Percentiles rank a stretch among this genome's conserved stretches.
Evolutionary conservation across 1,139 yeast species (phyloP).

Genomic region (Suhomyces taliae): DNA sequence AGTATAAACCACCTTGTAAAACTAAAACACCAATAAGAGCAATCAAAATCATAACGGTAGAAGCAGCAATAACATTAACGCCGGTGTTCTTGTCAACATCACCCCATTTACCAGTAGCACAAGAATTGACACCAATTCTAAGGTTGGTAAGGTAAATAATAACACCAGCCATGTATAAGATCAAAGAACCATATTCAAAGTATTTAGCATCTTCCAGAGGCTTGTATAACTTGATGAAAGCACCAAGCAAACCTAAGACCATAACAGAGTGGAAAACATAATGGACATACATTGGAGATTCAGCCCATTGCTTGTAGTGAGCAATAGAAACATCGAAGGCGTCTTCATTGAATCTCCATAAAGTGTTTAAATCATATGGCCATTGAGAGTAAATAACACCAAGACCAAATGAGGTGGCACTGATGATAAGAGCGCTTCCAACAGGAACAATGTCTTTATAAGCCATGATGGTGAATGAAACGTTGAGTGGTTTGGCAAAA

Average conservation of each 20-base stretch:
- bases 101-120: conserved; percentile 81
- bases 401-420: conserved; percentile 67
- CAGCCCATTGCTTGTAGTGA: conserved; percentile 76
- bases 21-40: conserved; percentile 75
- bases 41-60: conserved; percentile 73
- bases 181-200: conserved; percentile 86
- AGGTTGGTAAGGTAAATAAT: conserved; percentile 85
- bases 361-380: conserved; percentile 79
- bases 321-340: conserved; percentile 61
- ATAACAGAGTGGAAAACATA: conserved; percentile 62
- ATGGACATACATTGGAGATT: conserved; percentile 58
- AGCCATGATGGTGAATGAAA: conserved; percentile 16
- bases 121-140: conserved; percentile 75
- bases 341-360: conserved; percentile 59
- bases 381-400: conserved; percentile 79
- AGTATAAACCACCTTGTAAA: conserved; percentile 86
- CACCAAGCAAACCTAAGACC: conserved; percentile 66
- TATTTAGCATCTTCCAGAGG: conserved; percentile 80
- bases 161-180: conserved; percentile 65
- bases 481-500: no score
- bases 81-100: conserved; percentile 88
- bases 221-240: conserved; percentile 76
- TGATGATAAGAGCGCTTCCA: conserved; percentile 47
- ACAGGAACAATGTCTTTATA: conserved; percentile 53
- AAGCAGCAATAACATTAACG: conserved; percentile 87